Evolutionary conservation across 208 protist genomes (phyloP), one percentile per base, ranked within the genome.

Genomic region (Acanthamoeba triangularis): DNA sequence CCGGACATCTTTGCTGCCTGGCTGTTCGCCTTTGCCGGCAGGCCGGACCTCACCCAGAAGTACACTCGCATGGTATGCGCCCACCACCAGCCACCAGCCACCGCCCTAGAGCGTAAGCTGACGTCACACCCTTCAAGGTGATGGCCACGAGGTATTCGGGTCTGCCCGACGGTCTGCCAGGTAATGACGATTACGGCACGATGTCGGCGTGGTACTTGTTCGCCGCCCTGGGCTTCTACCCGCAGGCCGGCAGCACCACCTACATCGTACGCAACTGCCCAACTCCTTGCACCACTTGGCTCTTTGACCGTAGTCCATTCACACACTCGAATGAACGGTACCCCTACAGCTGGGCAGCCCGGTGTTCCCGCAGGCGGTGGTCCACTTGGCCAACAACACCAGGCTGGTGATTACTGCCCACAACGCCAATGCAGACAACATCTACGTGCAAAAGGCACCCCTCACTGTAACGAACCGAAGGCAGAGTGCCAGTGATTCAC

Each of bases 151-250:
- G 65, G 14, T 74, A 37, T n/a, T 74, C 65, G 65, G 30, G 65
- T 1, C 25, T 74, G 25, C 65, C 82, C 23, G 82, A 63, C 37
- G 82, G 82, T 16, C 13, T 90, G 20, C 82, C 82, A 8, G 82
- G 82, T 49, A 90, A 90, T 49, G 82, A 90, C 52, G 82, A 90
- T 49, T 90, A 90, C 33, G 82, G 82, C 37, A 49, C n/a, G 2
- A 16, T 90, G 35, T 65, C 49, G 23, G n/a, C 49, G 49, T 90
- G 82, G 82, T 33, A 35, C 52, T 6, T 63, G 25, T 90, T 54
- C 49, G 41, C 82, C n/a, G n/a, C 37, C 14, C 49, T 54, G 25
- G 82, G 82, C 14, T 63, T 90, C 82, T 90, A 90, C 49, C 82
- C 82, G 82, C 82, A 56, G n/a, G 82, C 47, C 52, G 82, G 82